A percentile compares a stretch with the other conserved stretches of the same genome.
Evolutionary conservation across 805 yeast genomes (phyloP).

Genomic region (Sugiyamaella americana): DNA sequence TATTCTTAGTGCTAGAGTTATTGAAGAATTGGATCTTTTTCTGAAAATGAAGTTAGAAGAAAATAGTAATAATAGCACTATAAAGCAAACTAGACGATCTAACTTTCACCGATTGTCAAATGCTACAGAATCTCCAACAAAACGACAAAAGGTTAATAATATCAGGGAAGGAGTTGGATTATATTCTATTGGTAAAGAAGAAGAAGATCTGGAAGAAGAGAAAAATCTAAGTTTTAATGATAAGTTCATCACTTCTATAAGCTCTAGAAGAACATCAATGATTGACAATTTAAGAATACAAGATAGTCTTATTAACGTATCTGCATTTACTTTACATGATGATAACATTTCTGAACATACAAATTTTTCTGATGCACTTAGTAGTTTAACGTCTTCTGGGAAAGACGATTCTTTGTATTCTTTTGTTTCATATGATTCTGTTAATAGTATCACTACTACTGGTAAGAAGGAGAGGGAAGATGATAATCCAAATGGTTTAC

Average conservation of each 20-base stretch:
- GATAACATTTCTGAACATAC: too few species aligned
- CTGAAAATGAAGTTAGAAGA: constrained; percentile 7
- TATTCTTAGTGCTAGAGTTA: constrained; percentile 28
- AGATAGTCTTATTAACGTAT: constrained; percentile 15
- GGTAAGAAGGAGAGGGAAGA: neutral
- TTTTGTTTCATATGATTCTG: constrained; percentile 31
- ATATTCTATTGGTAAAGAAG: neutral
- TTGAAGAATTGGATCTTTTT: constrained; percentile 27
- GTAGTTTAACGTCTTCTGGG: constrained; percentile 1
- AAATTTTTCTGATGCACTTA: neutral
- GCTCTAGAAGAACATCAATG: constrained; percentile 6
- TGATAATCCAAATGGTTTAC: neutral
- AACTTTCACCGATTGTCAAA: neutral
- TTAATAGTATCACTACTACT: neutral
- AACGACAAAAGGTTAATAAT: constrained; percentile 5
- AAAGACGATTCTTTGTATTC: constrained; percentile 3
- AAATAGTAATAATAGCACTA: too few species aligned
- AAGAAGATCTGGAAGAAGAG: neutral
- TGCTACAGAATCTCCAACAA: constrained; percentile 11
- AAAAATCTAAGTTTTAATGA: neutral
- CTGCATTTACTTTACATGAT: too few species aligned
- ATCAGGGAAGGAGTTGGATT: neutral
- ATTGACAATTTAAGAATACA: constrained; percentile 17
- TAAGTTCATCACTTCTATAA: neutral
- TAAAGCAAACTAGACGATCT: neutral